These are phyloP conservation scores for Eutreptiella sp. DNA, from an alignment of 208 protist genomes.

Conservation along the genomic window DNA sequence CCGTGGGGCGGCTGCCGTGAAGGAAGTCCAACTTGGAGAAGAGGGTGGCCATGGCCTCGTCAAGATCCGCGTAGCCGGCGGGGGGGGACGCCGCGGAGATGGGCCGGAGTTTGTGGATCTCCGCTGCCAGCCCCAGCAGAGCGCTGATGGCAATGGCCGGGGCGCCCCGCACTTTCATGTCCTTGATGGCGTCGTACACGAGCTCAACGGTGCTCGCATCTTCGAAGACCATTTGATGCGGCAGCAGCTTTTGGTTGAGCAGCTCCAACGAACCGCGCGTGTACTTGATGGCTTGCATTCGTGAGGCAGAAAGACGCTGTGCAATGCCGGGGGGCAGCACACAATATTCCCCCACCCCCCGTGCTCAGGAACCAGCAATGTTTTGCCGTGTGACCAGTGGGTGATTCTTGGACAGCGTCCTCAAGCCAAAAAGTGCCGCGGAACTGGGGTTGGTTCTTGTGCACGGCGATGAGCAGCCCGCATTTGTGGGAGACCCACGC, in stretches of 20 bases:
- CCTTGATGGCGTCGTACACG: constrained; percentile 73
- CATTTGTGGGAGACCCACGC: too few species aligned
- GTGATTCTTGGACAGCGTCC: too few species aligned
- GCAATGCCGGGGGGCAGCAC: too few species aligned
- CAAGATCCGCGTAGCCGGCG: constrained; percentile 25
- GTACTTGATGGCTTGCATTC: constrained; percentile 24
- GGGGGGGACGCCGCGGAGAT: constrained; percentile 38
- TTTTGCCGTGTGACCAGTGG: too few species aligned
- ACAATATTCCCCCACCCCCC: too few species aligned
- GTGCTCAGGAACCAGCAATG: too few species aligned
- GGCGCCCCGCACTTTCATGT: constrained; percentile 87
- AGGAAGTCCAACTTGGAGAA: constrained; percentile 70
- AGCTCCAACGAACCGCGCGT: constrained; percentile 31
- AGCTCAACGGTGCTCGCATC: constrained; percentile 68
- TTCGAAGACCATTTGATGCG: constrained; percentile 65
- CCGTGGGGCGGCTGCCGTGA: constrained; percentile 81
- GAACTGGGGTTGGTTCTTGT: too few species aligned
- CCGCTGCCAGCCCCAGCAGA: constrained; percentile 78
- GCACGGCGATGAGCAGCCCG: too few species aligned
- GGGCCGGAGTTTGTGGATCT: constrained; percentile 23
- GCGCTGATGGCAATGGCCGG: constrained; percentile 90
- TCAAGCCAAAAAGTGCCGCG: too few species aligned
- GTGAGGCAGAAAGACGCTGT: too few species aligned
- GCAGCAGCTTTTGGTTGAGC: constrained; percentile 72
- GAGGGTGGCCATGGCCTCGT: constrained; percentile 51